Percentiles rank a stretch among this genome's conserved stretches.
Conservation (phyloP, 164 flowering plant genomes). For the Sextonia rubra region DNA sequence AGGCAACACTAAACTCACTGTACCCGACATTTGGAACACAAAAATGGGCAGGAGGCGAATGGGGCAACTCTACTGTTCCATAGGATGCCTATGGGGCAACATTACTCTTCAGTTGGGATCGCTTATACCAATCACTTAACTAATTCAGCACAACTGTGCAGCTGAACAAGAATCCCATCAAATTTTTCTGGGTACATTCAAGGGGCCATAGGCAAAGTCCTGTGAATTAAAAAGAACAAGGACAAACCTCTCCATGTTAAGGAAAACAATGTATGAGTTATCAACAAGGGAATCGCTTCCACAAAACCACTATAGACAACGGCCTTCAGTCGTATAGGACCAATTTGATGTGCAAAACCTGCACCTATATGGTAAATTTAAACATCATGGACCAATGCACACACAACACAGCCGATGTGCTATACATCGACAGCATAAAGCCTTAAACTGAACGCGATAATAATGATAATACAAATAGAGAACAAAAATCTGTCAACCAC, state of each 20-base stretch:
- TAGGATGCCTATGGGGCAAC: too few relatives aligned
- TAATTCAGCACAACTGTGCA: not conserved
- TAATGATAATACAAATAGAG: not conserved
- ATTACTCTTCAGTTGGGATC: too few relatives aligned
- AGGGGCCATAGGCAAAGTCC: not conserved
- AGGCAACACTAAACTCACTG: too few relatives aligned
- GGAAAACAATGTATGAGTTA: too few relatives aligned
- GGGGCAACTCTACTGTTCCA: too few relatives aligned
- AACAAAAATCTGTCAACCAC: constrained; percentile 32
- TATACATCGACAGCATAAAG: not conserved
- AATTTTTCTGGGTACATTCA: not conserved
- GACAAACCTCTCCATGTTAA: too few relatives aligned
- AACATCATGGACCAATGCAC: not conserved
- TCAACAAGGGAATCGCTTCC: not conserved
- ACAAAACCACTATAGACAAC: not conserved
- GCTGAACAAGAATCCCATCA: not conserved
- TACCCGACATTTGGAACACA: too few relatives aligned
- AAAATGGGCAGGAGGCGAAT: too few relatives aligned
- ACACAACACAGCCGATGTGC: not conserved
- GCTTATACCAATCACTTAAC: not conserved
- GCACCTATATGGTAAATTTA: too few relatives aligned
- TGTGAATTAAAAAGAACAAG: not conserved
- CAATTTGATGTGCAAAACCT: not conserved
- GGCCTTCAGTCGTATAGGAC: not conserved
- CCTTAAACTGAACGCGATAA: not conserved